Conservation (phyloP, 1,139 yeast species). For the Lodderomyces orthopsilosis region DNA sequence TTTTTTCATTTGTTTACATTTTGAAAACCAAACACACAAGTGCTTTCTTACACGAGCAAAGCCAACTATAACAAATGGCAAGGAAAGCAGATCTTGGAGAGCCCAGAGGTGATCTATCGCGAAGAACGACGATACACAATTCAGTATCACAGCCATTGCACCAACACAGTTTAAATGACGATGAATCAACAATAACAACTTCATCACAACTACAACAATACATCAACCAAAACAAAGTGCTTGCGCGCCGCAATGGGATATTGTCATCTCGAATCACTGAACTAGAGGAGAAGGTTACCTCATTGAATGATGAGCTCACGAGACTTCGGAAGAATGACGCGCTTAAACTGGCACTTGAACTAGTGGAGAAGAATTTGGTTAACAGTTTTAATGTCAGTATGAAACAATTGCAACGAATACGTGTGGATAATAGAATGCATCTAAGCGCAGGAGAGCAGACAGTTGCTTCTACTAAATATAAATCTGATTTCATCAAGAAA, state of each 20-base stretch:
- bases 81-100: slow-evolving; percentile 5
- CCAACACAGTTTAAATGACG: slow-evolving; percentile 1
- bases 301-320: slow-evolving; percentile 47
- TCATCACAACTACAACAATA: slow-evolving; percentile 5
- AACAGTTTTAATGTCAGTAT: slow-evolving; percentile 45
- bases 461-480: not conserved
- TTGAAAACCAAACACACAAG: not conserved
- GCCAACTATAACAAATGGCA: too few species aligned
- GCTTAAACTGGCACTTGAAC: not conserved
- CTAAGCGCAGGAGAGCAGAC: slow-evolving; percentile 12
- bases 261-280: slow-evolving; percentile 48
- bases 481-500: not conserved
- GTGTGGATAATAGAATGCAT: slow-evolving; percentile 19
- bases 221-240: slow-evolving; percentile 44
- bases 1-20: slow-evolving; percentile 7
- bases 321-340: slow-evolving; percentile 21
- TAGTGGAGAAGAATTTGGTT: slow-evolving; percentile 26
- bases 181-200: not conserved
- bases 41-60: too few species aligned
- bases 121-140: not conserved
- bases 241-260: slow-evolving; percentile 55
- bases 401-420: slow-evolving; percentile 11
- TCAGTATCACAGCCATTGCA: not conserved
- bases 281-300: slow-evolving; percentile 48
- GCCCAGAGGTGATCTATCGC: not conserved